Evolutionary conservation across 225 moss, liverwort and hornwort species (phyloP), one percentile per base, ranked within the genome.

Genomic region (Anthoceros angustus): DNA sequence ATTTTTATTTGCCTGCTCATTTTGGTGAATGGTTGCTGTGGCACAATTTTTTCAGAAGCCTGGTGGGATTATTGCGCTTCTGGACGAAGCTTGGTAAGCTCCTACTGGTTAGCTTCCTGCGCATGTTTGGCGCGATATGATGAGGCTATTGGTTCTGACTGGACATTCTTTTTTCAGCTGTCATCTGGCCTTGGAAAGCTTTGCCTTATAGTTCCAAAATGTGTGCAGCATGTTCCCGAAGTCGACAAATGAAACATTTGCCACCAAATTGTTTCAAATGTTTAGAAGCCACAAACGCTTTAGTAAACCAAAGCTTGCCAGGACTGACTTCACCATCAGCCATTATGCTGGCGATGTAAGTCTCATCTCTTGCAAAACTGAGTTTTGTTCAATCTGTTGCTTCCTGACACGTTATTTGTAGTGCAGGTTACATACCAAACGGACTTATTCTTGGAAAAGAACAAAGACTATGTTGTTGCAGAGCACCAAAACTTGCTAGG

Each of bases 291-390:
- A 95, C 71, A 91, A 85, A 77, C 88, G 95, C n/a, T 84, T 95
- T 62, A 86, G 83, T 76, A 95, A 91, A 76, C 95, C 95, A 42
- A 95, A 95, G 82, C 86, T 95, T 71, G 77, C 80, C 62, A 88
- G 88, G 43, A 88, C 91, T 48, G 95, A 95, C 78, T 95, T 95
- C 71, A 91, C 88, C 21, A 87, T 95, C 69, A 82, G 85, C 70
- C 95, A 95, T 68, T 95, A 95, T 67, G 95, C 95, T 73, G 95
- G 95, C 55, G 95, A 95, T 72, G 95, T 95, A 75, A 85, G 92
- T 68, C 63, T 9, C 10, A 68, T 2, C 18, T 39, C 32, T 42
- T 46, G 25, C 8, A 26, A 5, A 40, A 41, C n/a, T 65, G 6
- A 15, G 7, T 42, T 6, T 66, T 9, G 39, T 42, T 66, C 7